These are phyloP conservation scores for Nymphaea colorata DNA, from an alignment of 164 flowering plant genomes.

Conservation along the genomic window DNA sequence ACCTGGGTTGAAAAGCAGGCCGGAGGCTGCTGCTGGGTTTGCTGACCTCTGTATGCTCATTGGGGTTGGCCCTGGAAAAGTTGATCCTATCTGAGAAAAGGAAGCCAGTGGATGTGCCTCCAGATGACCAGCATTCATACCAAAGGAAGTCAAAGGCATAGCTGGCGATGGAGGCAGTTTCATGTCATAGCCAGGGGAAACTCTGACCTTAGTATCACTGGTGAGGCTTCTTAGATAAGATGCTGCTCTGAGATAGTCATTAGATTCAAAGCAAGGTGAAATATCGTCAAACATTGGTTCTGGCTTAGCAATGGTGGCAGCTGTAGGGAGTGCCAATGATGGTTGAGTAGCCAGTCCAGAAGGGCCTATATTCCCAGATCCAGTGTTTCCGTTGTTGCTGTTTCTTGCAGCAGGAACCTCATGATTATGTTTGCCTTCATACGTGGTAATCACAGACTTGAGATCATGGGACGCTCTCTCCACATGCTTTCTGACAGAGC, in stretches of 20 bases:
- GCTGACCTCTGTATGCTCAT: slow-evolving; percentile 21
- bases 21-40: slow-evolving; percentile 14
- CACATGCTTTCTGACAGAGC: slow-evolving; percentile 70
- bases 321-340: slow-evolving; percentile 20
- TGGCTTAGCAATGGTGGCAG: slow-evolving; percentile 26
- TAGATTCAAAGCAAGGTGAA: slow-evolving; percentile 32
- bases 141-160: slow-evolving; percentile 27
- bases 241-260: slow-evolving; percentile 17
- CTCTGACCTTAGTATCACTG: slow-evolving; percentile 31
- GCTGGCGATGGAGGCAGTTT: slow-evolving; percentile 40
- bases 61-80: slow-evolving; percentile 30
- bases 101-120: slow-evolving; percentile 16
- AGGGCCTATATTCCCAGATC: slow-evolving; percentile 12
- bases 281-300: slow-evolving; percentile 36
- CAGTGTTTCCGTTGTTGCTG: slow-evolving; percentile 32
- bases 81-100: slow-evolving; percentile 18
- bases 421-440: slow-evolving; percentile 89
- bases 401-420: slow-evolving; percentile 78
- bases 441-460: slow-evolving; percentile 63
- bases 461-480: slow-evolving; percentile 70
- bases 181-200: slow-evolving; percentile 37
- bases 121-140: slow-evolving; percentile 16
- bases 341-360: slow-evolving; percentile 17
- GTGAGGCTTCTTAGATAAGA: slow-evolving; percentile 26
- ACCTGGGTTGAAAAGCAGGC: slow-evolving; percentile 19